Evolutionary conservation across 345 rosid species (phyloP).

Genomic region (Euphorbia pulcherrima): DNA sequence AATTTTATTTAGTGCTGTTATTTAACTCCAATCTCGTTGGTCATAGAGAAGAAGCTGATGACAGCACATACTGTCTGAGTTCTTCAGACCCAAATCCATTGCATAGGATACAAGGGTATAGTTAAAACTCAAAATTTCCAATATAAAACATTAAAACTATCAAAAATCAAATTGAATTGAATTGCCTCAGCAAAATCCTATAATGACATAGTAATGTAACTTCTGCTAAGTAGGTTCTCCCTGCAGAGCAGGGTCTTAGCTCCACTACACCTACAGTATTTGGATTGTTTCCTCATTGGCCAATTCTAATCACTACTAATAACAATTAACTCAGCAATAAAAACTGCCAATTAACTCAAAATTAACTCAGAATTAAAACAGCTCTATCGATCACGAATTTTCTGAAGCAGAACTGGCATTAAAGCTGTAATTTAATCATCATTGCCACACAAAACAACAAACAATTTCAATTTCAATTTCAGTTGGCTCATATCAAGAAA

Average conservation of each 20-base stretch:
- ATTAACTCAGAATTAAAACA: constrained; percentile 51
- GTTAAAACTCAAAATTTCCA: constrained; percentile 44
- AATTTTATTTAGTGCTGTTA: constrained; percentile 57
- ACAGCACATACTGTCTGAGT: constrained; percentile 54
- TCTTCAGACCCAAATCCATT: constrained; percentile 46
- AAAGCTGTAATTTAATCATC: constrained; percentile 57
- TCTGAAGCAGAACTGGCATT: constrained; percentile 99
- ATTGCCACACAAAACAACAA: constrained; percentile 24
- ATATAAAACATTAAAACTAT: background rate
- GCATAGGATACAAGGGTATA: constrained; percentile 24
- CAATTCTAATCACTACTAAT: background rate
- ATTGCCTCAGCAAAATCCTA: constrained; percentile 24
- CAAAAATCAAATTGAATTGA: background rate
- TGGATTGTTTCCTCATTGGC: constrained; percentile 28
- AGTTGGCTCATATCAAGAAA: constrained; percentile 71
- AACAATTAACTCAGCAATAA: too few species aligned
- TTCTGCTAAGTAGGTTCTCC: constrained; percentile 39
- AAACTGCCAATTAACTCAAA: too few species aligned
- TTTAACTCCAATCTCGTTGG: constrained; percentile 57
- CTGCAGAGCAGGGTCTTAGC: constrained; percentile 30
- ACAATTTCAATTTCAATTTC: too few species aligned
- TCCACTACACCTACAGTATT: constrained; percentile 24
- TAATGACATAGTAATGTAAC: constrained; percentile 22
- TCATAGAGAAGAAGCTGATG: constrained; percentile 62
- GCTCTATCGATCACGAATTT: constrained; percentile 82